A percentile compares a stretch with the other conserved stretches of the same genome.
phyloP scores from a whole-genome alignment of 1,284 basidiomycete genomes.

The Trichosporon ovoides region DNA sequence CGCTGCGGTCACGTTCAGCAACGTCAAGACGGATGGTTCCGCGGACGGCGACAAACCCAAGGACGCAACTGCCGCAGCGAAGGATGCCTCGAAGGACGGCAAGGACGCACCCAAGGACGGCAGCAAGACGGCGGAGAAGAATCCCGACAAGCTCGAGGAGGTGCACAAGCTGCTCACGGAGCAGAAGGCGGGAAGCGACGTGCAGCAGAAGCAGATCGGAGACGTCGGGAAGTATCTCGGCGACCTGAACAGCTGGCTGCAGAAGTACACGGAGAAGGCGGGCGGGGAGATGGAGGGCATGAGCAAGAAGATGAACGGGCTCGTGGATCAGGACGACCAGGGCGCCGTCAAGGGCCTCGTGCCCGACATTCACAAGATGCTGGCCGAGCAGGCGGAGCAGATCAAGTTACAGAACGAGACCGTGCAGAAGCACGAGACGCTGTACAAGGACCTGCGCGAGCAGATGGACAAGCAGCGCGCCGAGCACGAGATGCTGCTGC shows the following conservation, averaged over 20 bases:
- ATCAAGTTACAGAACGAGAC: slow-evolving; percentile 22
- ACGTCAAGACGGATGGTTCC: neutral
- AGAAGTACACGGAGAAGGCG: slow-evolving; percentile 68
- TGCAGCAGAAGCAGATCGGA: slow-evolving; percentile 43
- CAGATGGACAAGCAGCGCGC: slow-evolving; percentile 62
- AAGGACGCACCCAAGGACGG: slow-evolving; percentile 2
- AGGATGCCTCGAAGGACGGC: neutral
- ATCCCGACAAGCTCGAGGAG: slow-evolving; percentile 1
- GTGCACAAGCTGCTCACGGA: slow-evolving; percentile 27
- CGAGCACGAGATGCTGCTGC: slow-evolving; percentile 64
- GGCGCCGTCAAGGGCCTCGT: slow-evolving; percentile 23
- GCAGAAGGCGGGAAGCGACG: slow-evolving; percentile 30
- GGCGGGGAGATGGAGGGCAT: slow-evolving; percentile 64
- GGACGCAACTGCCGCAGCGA: neutral
- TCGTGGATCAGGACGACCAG: slow-evolving; percentile 51
- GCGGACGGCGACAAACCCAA: neutral
- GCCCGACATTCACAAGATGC: slow-evolving; percentile 40
- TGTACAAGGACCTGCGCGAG: slow-evolving; percentile 24
- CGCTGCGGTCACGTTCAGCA: neutral
- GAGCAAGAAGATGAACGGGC: slow-evolving; percentile 57
- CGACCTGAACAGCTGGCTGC: slow-evolving; percentile 61
- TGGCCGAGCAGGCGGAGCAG: slow-evolving; percentile 36
- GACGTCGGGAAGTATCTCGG: slow-evolving; percentile 46
- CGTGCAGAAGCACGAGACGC: slow-evolving; percentile 15
- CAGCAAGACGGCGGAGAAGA: slow-evolving; percentile 8